phyloP scores from a whole-genome alignment of 345 rosid species.

The Turritis glabra region DNA sequence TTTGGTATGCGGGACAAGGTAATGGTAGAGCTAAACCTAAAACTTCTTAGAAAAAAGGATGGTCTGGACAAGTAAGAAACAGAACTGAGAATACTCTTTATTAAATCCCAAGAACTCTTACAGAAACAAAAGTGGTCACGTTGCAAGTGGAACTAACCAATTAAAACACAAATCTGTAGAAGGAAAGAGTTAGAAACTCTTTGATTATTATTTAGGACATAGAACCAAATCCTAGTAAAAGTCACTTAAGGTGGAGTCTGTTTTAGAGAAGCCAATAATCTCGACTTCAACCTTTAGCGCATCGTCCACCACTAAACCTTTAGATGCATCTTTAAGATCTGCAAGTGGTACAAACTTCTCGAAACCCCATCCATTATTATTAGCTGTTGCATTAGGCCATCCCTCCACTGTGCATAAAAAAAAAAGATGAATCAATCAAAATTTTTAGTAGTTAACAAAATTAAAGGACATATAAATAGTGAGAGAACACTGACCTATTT shows the following conservation, averaged over 20 bases:
- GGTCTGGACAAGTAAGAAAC: too few relatives aligned
- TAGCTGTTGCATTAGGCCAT: conserved; percentile 13
- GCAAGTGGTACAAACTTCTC: conserved; percentile 12
- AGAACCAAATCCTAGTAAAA: neutral
- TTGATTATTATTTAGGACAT: neutral
- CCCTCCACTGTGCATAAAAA: neutral
- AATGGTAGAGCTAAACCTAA: too few relatives aligned
- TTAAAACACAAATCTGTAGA: neutral
- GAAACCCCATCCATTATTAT: conserved; percentile 24
- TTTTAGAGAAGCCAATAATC: conserved; percentile 19
- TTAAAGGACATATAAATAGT: neutral
- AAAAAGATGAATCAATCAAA: neutral
- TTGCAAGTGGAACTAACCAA: neutral
- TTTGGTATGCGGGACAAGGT: too few relatives aligned
- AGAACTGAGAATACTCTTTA: too few relatives aligned
- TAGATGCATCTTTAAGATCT: conserved; percentile 18
- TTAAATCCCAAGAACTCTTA: neutral
- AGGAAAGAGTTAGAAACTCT: neutral
- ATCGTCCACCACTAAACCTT: conserved; percentile 15
- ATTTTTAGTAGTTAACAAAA: neutral
- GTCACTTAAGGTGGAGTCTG: neutral
- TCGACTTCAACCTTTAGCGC: conserved; percentile 1
- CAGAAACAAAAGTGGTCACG: neutral
- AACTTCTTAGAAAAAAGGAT: too few relatives aligned
- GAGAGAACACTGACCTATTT: neutral